Percentiles rank a stretch among this genome's conserved stretches.
These are phyloP conservation scores for Copromyces sp. DNA, from an alignment of 495 filamentous ascomycete genomes.

Conservation along the genomic window DNA sequence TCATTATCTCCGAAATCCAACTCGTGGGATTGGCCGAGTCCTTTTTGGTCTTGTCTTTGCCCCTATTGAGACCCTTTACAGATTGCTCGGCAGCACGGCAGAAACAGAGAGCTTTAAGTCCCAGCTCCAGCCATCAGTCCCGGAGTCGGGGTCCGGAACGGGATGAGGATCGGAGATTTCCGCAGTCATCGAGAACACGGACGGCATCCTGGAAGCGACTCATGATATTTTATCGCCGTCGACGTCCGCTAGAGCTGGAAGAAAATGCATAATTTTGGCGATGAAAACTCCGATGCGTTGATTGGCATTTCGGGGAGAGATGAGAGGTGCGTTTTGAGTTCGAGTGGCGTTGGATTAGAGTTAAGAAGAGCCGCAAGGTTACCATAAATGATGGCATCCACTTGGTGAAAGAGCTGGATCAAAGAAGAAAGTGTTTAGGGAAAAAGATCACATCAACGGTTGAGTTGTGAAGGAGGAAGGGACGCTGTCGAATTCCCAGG, in stretches of 20 bases:
- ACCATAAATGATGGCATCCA: background rate
- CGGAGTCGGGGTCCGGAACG: background rate
- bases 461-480: background rate
- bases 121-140: background rate
- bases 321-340: background rate
- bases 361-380: background rate
- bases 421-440: background rate
- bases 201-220: background rate
- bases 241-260: background rate
- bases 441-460: background rate
- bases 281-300: background rate
- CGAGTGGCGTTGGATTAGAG: background rate
- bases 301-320: background rate
- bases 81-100: background rate
- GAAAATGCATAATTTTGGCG: background rate
- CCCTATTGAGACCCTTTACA: background rate
- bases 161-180: background rate
- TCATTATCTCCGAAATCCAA: background rate
- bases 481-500: background rate
- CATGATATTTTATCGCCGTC: background rate
- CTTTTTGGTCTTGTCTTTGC: background rate
- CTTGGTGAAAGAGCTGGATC: background rate
- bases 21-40: background rate
- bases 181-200: background rate
- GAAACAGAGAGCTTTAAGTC: background rate